These are phyloP conservation scores for Colletotrichum higginsianum DNA, from an alignment of 2,329 filamentous ascomycete species.

Conservation along the genomic window DNA sequence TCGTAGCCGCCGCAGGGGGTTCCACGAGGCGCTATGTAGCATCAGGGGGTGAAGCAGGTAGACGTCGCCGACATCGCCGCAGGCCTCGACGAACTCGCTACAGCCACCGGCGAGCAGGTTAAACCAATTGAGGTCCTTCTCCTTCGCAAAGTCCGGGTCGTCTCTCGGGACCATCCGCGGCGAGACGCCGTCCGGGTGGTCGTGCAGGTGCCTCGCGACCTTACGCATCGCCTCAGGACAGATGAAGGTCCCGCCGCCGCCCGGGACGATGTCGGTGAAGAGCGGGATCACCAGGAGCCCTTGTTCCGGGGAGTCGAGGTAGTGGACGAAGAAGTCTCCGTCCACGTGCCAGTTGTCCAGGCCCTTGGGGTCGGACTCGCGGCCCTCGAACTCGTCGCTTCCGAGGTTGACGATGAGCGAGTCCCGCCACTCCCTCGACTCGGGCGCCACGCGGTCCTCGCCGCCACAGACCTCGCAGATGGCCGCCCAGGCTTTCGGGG, in stretches of 20 bases:
- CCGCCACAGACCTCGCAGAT: conserved; percentile 78
- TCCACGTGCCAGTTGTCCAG: conserved; percentile 77
- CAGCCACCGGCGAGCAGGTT: conserved; percentile 55
- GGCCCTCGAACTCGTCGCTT: conserved; percentile 65
- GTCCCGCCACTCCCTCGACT: conserved; percentile 74
- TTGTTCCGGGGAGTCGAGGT: conserved; percentile 79
- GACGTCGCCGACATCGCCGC: conserved; percentile 69
- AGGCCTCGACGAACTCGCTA: conserved; percentile 68
- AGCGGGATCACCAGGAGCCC: conserved; percentile 77
- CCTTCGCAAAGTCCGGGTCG: conserved; percentile 61
- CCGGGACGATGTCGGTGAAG: conserved; percentile 73
- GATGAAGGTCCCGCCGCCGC: conserved; percentile 76
- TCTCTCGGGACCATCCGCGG: conserved; percentile 75
- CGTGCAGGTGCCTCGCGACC: conserved; percentile 71
- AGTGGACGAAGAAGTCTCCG: conserved; percentile 81
- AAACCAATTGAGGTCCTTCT: conserved; percentile 63
- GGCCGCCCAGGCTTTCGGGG: conserved; percentile 76
- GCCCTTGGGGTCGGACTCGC: conserved; percentile 64
- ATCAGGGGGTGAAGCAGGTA: conserved; percentile 73
- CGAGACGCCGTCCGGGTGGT: conserved; percentile 75
- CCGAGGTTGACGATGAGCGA: conserved; percentile 80
- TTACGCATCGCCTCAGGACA: conserved; percentile 71
- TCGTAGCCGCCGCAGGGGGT: conserved; percentile 46
- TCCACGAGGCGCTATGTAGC: conserved; percentile 67
- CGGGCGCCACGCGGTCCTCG: conserved; percentile 65